Evolutionary conservation across 345 rosid genomes (phyloP).

Genomic region (Citrus mangshanensis): DNA sequence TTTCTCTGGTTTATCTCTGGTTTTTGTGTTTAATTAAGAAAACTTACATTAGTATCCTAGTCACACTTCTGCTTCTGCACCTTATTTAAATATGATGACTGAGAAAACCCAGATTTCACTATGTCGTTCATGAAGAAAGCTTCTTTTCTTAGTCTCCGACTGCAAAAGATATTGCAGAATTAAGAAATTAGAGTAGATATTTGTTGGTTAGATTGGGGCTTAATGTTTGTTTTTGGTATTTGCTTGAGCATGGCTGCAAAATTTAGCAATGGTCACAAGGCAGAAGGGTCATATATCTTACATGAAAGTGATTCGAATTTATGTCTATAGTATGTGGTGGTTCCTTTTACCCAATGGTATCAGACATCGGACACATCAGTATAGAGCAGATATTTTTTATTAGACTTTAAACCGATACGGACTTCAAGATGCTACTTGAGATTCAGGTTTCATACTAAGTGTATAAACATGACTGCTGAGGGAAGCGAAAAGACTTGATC

Average conservation of each 20-base stretch:
- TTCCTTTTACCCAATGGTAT: neutral
- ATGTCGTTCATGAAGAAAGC: neutral
- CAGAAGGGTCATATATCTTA: neutral
- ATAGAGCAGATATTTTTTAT: slow-evolving; percentile 9
- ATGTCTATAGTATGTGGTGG: neutral
- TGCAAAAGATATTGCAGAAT: neutral
- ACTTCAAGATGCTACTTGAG: slow-evolving; percentile 43
- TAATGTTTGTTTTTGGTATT: neutral
- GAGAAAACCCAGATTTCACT: neutral
- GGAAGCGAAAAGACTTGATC: slow-evolving; percentile 79
- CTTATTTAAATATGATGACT: neutral
- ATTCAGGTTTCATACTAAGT: slow-evolving; percentile 98
- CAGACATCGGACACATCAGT: slow-evolving; percentile 7
- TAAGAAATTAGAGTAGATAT: neutral
- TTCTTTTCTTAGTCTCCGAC: neutral
- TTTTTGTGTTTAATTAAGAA: too few relatives aligned
- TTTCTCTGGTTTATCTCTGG: too few relatives aligned
- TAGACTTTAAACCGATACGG: slow-evolving; percentile 8
- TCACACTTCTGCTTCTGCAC: neutral
- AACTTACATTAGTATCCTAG: too few relatives aligned
- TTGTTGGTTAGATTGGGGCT: neutral
- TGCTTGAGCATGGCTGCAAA: neutral
- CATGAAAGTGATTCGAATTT: neutral
- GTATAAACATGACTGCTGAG: slow-evolving; percentile 85
- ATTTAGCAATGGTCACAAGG: neutral